A percentile compares a stretch with the other conserved stretches of the same genome.
Evolutionary conservation across 129 eudicot genomes (phyloP).

Genomic region (Chrysanthemum lavandulifolium): DNA sequence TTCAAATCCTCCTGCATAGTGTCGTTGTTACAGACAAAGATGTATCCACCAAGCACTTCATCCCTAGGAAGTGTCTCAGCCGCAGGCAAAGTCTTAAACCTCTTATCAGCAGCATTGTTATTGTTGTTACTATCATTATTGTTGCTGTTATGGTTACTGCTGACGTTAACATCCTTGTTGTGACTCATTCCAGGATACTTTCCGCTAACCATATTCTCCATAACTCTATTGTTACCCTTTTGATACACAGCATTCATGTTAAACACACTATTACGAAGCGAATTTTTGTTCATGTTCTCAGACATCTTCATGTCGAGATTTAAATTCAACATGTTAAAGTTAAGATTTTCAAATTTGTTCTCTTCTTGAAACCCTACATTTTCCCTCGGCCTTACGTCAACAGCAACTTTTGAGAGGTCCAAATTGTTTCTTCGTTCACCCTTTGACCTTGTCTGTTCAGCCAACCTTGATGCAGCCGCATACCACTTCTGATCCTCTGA

Average conservation of each 20-base stretch:
- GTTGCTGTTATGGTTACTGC: slow-evolving; percentile 27
- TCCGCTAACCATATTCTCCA: slow-evolving; percentile 51
- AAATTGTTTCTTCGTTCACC: slow-evolving; percentile 85
- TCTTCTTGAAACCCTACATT: slow-evolving; percentile 67
- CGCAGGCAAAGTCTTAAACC: slow-evolving; percentile 98
- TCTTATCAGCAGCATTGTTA: slow-evolving; percentile 62
- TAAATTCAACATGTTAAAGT: slow-evolving; percentile 73
- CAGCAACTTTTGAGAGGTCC: slow-evolving; percentile 68
- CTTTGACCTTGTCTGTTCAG: slow-evolving; percentile 87
- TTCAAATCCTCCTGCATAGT: slow-evolving; percentile 98
- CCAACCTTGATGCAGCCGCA: slow-evolving; percentile 81
- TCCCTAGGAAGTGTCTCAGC: slow-evolving; percentile 96
- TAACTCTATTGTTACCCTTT: slow-evolving; percentile 43
- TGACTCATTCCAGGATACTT: slow-evolving; percentile 54
- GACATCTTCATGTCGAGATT: slow-evolving; percentile 57
- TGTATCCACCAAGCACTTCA: slow-evolving; percentile 97
- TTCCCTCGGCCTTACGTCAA: slow-evolving; percentile 60
- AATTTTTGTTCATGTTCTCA: slow-evolving; percentile 43
- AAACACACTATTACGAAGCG: slow-evolving; percentile 52
- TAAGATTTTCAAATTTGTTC: slow-evolving; percentile 77
- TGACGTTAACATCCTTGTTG: slow-evolving; percentile 44
- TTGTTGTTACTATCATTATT: slow-evolving; percentile 40
- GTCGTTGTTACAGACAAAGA: slow-evolving; percentile 98
- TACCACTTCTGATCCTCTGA: slow-evolving; percentile 93
- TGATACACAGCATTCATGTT: slow-evolving; percentile 62